A percentile compares a stretch with the other conserved stretches of the same genome.
These are phyloP conservation scores for Aquilaria sinensis DNA, from an alignment of 345 rosid genomes.

Conservation along the genomic window DNA sequence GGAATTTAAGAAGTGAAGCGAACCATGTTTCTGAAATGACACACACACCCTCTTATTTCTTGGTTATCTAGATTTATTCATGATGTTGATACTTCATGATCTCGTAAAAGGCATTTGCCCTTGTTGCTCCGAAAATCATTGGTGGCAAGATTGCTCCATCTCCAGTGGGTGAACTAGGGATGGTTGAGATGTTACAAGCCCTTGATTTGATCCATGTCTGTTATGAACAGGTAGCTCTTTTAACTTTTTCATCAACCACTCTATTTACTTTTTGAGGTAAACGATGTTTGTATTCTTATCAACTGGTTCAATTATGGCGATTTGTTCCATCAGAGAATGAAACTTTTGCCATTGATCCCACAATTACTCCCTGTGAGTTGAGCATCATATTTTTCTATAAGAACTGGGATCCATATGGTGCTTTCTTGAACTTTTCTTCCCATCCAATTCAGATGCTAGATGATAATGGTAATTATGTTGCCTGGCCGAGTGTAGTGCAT, in stretches of 20 bases:
- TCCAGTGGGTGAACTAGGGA: slow-evolving; percentile 97
- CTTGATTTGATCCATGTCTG: slow-evolving; percentile 67
- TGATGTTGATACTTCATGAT: neutral
- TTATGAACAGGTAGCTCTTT: slow-evolving; percentile 70
- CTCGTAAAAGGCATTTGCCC: slow-evolving; percentile 68
- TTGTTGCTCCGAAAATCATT: slow-evolving; percentile 91
- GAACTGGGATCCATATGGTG: slow-evolving; percentile 94
- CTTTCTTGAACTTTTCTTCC: slow-evolving; percentile 87
- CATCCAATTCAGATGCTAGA: slow-evolving; percentile 76
- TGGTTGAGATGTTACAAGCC: slow-evolving; percentile 99
- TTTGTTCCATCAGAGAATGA: slow-evolving; percentile 73
- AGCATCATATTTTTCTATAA: slow-evolving; percentile 83
- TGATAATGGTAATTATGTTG: slow-evolving; percentile 37
- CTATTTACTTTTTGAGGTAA: too few species aligned
- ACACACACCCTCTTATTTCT: too few species aligned
- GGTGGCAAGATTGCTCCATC: slow-evolving; percentile 88
- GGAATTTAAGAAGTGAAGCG: too few species aligned
- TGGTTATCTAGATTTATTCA: too few species aligned
- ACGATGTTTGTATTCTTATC: too few species aligned
- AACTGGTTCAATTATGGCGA: slow-evolving; percentile 18
- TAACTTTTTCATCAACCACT: neutral
- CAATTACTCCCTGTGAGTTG: slow-evolving; percentile 62
- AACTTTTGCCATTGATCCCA: slow-evolving; percentile 82
- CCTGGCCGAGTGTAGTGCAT: slow-evolving; percentile 83
- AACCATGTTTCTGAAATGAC: too few species aligned